These are phyloP conservation scores for Tylopilus sp. DNA, from an alignment of 768 basidiomycete species.

Conservation along the genomic window DNA sequence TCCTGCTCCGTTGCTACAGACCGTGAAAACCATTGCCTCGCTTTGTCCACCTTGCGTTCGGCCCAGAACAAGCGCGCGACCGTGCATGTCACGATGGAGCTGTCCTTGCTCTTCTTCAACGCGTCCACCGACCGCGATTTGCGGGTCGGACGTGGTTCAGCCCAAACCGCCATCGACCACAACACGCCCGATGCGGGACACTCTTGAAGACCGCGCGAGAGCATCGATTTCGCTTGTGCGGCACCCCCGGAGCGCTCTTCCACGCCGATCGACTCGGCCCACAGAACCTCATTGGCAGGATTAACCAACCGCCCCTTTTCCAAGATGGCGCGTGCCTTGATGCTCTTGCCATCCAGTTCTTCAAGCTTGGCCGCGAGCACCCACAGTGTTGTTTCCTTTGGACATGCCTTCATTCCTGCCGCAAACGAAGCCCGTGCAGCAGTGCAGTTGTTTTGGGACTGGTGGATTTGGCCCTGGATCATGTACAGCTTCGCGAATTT, in stretches of 20 bases:
- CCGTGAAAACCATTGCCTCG: constrained; percentile 88
- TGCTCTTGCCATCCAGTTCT: constrained; percentile 86
- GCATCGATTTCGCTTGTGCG: constrained; percentile 82
- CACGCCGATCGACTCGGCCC: constrained; percentile 88
- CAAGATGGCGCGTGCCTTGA: constrained; percentile 85
- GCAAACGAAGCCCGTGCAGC: constrained; percentile 79
- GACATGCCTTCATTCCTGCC: constrained; percentile 80
- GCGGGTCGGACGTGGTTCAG: constrained; percentile 82
- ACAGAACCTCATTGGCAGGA: constrained; percentile 78
- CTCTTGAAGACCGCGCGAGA: constrained; percentile 87
- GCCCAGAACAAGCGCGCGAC: constrained; percentile 93
- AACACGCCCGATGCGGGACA: constrained; percentile 86
- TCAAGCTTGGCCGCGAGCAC: constrained; percentile 86
- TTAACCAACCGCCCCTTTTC: constrained; percentile 89
- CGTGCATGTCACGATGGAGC: constrained; percentile 83
- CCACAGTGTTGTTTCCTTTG: constrained; percentile 85
- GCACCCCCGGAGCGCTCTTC: constrained; percentile 85
- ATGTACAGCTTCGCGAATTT: constrained; percentile 92
- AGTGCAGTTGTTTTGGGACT: constrained; percentile 54
- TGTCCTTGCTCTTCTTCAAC: constrained; percentile 85
- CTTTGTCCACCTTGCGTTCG: constrained; percentile 94
- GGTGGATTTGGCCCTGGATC: constrained; percentile 92
- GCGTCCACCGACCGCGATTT: constrained; percentile 92
- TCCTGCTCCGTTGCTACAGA: constrained; percentile 56
- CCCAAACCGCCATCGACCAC: constrained; percentile 92